These are phyloP conservation scores for Schizochytrium sp. DNA, from an alignment of 108 stramenopile species.

Conservation along the genomic window DNA sequence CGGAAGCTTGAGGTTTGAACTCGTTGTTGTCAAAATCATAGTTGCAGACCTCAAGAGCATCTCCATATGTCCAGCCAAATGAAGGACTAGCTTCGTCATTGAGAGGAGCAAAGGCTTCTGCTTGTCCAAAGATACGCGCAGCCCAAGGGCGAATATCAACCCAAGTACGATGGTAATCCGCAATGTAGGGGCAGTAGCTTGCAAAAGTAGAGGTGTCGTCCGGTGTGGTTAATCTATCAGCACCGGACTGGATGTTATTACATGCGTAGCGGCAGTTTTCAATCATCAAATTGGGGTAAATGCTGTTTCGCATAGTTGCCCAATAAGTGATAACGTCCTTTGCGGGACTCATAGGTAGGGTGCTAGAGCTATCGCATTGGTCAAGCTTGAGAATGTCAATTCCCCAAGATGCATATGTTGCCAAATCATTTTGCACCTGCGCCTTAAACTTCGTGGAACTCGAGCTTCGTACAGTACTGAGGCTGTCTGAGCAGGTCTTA, in stretches of 20 bases:
- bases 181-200: background rate
- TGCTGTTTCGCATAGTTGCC: background rate
- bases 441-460: background rate
- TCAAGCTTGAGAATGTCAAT: background rate
- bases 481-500: background rate
- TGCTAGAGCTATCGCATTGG: background rate
- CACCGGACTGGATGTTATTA: background rate
- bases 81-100: background rate
- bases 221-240: background rate
- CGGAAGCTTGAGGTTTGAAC: background rate
- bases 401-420: background rate
- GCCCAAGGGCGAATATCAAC: background rate
- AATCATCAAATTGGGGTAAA: background rate
- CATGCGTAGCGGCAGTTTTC: background rate
- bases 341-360: background rate
- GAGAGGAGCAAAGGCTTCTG: background rate
- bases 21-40: conserved; percentile 21
- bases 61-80: conserved; percentile 3
- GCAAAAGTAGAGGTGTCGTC: background rate
- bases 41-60: conserved; percentile 2
- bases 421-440: background rate
- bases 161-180: background rate
- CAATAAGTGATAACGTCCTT: background rate
- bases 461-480: background rate
- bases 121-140: background rate